These are phyloP conservation scores for Gossypium laxum DNA, from an alignment of 441 rosid genomes.

Conservation along the genomic window DNA sequence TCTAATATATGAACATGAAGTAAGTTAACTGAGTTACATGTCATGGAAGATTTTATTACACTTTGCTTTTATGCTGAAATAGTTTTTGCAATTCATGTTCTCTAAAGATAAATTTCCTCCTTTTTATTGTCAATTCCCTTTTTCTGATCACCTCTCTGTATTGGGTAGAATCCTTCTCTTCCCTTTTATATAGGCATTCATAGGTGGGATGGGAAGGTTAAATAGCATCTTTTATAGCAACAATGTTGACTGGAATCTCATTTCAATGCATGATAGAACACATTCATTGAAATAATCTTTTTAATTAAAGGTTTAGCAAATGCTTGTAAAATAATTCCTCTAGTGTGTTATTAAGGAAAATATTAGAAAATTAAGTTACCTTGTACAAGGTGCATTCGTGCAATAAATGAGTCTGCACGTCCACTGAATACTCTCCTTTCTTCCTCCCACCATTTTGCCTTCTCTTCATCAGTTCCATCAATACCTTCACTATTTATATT, in stretches of 20 bases:
- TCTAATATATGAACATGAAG: not conserved
- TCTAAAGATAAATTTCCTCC: not conserved
- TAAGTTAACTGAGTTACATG: not conserved
- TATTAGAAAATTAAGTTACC: constrained; percentile 26
- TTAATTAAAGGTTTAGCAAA: not conserved
- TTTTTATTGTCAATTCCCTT: not conserved
- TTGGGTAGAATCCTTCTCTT: not conserved
- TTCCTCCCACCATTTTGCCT: constrained; percentile 52
- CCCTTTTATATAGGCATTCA: not conserved
- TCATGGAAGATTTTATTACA: not conserved
- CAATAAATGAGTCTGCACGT: constrained; percentile 53
- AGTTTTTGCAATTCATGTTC: not conserved
- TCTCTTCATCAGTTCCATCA: constrained; percentile 51
- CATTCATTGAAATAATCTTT: not conserved
- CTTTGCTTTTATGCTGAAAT: not conserved
- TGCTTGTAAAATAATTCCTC: not conserved
- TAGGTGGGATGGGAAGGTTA: not conserved
- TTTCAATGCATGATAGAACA: not conserved
- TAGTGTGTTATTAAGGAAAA: constrained; percentile 1
- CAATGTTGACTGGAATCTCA: not conserved
- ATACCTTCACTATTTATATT: constrained; percentile 49
- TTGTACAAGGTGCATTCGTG: constrained; percentile 71
- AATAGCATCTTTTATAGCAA: not conserved
- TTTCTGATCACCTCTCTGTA: not conserved
- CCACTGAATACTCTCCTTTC: constrained; percentile 52